Evolutionary conservation across 495 filamentous ascomycete genomes (phyloP).

Genomic region (Chaetomium tenue): DNA sequence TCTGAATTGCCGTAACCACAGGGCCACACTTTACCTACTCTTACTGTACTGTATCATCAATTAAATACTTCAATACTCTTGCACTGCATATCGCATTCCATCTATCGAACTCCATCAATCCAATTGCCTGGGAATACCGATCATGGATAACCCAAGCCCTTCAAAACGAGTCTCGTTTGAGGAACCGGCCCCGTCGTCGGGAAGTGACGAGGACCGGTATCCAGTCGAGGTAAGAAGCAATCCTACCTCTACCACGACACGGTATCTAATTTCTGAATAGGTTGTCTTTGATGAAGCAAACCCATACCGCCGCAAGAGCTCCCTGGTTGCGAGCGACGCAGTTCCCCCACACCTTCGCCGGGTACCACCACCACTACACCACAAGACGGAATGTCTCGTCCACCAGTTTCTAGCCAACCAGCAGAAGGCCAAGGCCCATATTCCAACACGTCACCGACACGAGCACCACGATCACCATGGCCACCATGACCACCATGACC

Average conservation of each 20-base stretch:
- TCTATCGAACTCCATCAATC: neutral
- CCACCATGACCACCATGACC: neutral
- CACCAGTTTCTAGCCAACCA: constrained; percentile 71
- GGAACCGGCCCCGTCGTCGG: constrained; percentile 28
- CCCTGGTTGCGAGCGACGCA: constrained; percentile 63
- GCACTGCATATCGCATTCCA: neutral
- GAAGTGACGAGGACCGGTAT: constrained; percentile 44
- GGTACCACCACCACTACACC: constrained; percentile 36
- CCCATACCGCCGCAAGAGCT: constrained; percentile 81
- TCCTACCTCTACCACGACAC: neutral
- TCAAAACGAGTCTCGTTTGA: constrained; percentile 16
- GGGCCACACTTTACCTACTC: no score
- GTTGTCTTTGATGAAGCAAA: constrained; percentile 70
- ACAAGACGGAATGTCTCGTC: constrained; percentile 72
- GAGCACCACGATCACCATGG: neutral
- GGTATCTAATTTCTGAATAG: constrained; percentile 41
- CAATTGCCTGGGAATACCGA: neutral
- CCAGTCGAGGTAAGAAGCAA: constrained; percentile 42
- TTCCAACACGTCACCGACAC: constrained; percentile 6
- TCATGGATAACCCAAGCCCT: constrained; percentile 3
- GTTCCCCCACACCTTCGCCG: constrained; percentile 42
- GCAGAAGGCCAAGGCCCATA: constrained; percentile 32
- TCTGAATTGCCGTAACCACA: neutral
- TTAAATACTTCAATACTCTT: no score
- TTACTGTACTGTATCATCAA: neutral